Evolutionary conservation across 2,329 filamentous ascomycete genomes (phyloP).

Genomic region (Lomentospora prolificans): DNA sequence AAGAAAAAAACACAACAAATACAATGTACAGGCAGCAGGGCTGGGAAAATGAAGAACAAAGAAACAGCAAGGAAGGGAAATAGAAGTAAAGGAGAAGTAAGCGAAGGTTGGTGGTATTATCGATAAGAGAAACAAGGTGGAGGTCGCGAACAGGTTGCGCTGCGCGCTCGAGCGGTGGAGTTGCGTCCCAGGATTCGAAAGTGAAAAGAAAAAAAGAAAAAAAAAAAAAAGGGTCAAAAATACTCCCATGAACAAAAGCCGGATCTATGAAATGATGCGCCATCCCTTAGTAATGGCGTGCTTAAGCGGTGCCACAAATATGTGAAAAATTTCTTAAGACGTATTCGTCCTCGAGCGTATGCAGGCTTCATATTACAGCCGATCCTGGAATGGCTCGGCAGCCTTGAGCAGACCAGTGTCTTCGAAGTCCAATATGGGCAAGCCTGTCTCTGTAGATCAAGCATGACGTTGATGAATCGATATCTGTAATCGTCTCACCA

Average conservation of each 20-base stretch:
- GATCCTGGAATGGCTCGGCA: too few relatives aligned
- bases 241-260: not conserved
- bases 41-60: not conserved
- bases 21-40: conserved; percentile 1
- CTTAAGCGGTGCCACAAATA: not conserved
- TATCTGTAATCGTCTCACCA: too few relatives aligned
- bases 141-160: not conserved
- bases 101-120: conserved; percentile 1
- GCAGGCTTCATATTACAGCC: not conserved
- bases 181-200: not conserved
- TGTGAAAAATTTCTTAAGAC: not conserved
- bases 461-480: too few relatives aligned
- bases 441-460: too few relatives aligned
- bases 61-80: conserved; percentile 1
- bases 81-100: conserved; percentile 2
- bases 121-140: not conserved
- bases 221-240: not conserved
- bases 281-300: not conserved
- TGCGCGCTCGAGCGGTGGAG: not conserved
- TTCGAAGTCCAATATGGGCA: too few relatives aligned
- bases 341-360: not conserved
- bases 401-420: too few relatives aligned
- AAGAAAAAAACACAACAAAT: conserved; percentile 5
- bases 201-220: conserved; percentile 3
- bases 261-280: not conserved